Conservation (phyloP, 768 basidiomycete species). For the Hortiboletus campestris region DNA sequence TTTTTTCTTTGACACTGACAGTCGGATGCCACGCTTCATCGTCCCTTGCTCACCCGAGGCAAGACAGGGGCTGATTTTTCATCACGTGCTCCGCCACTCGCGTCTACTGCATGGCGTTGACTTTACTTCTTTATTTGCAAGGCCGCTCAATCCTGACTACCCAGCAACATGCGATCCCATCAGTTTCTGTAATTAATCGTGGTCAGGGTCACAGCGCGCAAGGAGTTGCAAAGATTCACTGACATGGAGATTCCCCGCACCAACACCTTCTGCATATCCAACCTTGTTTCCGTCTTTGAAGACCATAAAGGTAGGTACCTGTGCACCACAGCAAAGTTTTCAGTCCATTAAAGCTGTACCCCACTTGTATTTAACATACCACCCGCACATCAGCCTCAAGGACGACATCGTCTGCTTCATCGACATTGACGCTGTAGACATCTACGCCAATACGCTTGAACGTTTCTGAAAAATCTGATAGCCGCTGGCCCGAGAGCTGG, state of each 20-base stretch:
- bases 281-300: constrained; percentile 31
- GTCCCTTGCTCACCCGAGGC: no score
- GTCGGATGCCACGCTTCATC: background rate
- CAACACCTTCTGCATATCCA: constrained; percentile 25
- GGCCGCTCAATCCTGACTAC: background rate
- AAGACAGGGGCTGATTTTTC: constrained; percentile 15
- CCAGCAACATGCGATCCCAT: constrained; percentile 18
- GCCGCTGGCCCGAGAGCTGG: constrained; percentile 5
- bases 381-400: constrained; percentile 61
- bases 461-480: constrained; percentile 21
- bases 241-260: constrained; percentile 26
- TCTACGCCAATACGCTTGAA: constrained; percentile 37
- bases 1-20: background rate
- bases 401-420: constrained; percentile 50
- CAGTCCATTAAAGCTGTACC: background rate
- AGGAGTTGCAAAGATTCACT: constrained; percentile 13
- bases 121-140: background rate
- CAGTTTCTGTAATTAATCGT: constrained; percentile 16
- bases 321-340: background rate
- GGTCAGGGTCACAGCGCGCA: background rate
- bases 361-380: constrained; percentile 37
- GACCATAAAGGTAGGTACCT: constrained; percentile 30
- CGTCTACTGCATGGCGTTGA: background rate
- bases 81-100: constrained; percentile 4
- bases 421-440: constrained; percentile 77